These are phyloP conservation scores for Aureobasidium sp. DNA, from an alignment of 2,329 filamentous ascomycete species.

Conservation along the genomic window DNA sequence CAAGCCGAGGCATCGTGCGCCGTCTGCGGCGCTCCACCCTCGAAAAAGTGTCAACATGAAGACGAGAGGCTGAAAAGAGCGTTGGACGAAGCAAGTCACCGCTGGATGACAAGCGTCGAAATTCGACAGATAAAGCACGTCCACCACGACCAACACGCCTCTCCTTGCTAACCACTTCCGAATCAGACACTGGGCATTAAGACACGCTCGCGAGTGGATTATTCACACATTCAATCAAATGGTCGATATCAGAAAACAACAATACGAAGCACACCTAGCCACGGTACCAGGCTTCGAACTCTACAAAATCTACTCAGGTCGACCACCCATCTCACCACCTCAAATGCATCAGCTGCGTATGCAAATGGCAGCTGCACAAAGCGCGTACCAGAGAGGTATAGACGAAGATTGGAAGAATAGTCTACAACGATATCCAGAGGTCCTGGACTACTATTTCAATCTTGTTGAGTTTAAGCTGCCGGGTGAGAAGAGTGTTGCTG, in stretches of 20 bases:
- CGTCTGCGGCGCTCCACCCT: slow-evolving; percentile 25
- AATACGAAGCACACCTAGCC: slow-evolving; percentile 34
- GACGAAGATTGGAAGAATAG: slow-evolving; percentile 71
- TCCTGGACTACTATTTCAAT: slow-evolving; percentile 72
- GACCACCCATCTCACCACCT: slow-evolving; percentile 33
- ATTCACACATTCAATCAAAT: slow-evolving; percentile 35
- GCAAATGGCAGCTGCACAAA: slow-evolving; percentile 40
- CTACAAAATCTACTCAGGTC: slow-evolving; percentile 36
- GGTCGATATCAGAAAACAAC: slow-evolving; percentile 30
- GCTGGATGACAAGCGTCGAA: slow-evolving; percentile 20
- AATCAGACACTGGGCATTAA: slow-evolving; percentile 37
- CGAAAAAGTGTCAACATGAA: slow-evolving; percentile 26
- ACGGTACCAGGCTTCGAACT: slow-evolving; percentile 38
- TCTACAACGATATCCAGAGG: slow-evolving; percentile 68
- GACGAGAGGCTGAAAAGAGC: slow-evolving; percentile 24
- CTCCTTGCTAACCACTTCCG: not conserved
- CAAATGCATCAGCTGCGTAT: slow-evolving; percentile 45
- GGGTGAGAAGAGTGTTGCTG: slow-evolving; percentile 36
- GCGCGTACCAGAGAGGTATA: slow-evolving; percentile 60
- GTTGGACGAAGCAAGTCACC: slow-evolving; percentile 23
- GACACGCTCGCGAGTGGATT: slow-evolving; percentile 36
- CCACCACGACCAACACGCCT: not conserved
- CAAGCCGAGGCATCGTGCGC: slow-evolving; percentile 25
- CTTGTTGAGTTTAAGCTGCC: slow-evolving; percentile 60
- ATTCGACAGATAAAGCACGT: slow-evolving; percentile 20